phyloP scores from a whole-genome alignment of 2,329 filamentous ascomycete genomes.

The Fusarium tupiense region DNA sequence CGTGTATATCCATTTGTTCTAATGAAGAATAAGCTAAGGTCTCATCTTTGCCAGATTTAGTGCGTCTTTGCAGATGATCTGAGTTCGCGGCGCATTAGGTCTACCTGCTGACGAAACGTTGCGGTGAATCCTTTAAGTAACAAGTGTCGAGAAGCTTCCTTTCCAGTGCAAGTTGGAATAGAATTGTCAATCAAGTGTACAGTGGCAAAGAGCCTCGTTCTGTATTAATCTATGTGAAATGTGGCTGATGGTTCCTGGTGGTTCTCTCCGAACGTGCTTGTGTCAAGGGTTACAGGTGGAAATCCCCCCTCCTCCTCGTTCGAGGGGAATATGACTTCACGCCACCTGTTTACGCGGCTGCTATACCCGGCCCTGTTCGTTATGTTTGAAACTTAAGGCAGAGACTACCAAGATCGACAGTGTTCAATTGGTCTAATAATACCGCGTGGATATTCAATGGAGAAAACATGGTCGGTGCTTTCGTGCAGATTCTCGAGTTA shows the following conservation, averaged over 20 bases:
- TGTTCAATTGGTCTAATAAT: conserved; percentile 9
- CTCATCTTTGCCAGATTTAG: not conserved
- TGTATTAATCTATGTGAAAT: conserved; percentile 28
- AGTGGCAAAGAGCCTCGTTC: not conserved
- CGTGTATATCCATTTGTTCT: not conserved
- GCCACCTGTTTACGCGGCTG: conserved; percentile 22
- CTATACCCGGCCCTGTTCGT: conserved; percentile 19
- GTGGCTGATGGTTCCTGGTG: conserved; percentile 16
- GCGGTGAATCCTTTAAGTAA: conserved; percentile 18
- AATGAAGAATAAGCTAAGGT: not conserved
- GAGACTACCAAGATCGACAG: conserved; percentile 9
- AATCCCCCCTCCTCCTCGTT: conserved; percentile 13
- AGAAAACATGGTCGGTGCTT: conserved; percentile 16
- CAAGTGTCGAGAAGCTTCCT: not conserved
- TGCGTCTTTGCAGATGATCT: not conserved
- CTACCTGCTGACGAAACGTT: conserved; percentile 16
- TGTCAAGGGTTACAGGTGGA: conserved; percentile 21
- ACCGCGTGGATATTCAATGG: not conserved
- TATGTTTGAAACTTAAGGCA: conserved; percentile 23
- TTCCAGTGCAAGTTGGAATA: not conserved
- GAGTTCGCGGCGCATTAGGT: not conserved
- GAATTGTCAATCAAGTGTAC: not conserved
- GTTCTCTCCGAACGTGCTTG: not conserved
- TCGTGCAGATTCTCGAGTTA: conserved; percentile 6
- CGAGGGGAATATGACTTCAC: conserved; percentile 12